Percentiles rank a stretch among this genome's conserved stretches.
Evolutionary conservation across 495 filamentous ascomycete genomes (phyloP).

Genomic region (Thozetella sp.): DNA sequence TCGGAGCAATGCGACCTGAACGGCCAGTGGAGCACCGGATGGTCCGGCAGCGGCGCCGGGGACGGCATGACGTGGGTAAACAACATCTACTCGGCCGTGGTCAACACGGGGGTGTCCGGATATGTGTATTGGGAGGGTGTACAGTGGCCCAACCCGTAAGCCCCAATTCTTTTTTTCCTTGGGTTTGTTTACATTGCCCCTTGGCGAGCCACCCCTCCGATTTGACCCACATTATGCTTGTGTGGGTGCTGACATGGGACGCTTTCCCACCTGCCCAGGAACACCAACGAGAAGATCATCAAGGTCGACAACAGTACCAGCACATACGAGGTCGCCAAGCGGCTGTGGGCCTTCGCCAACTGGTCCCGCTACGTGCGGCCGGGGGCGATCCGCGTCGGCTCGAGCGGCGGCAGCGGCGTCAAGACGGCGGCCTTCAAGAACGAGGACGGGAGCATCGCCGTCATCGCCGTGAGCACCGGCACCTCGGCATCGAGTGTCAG

Average conservation of each 20-base stretch:
- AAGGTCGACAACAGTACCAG: slow-evolving; percentile 37
- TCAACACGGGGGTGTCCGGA: slow-evolving; percentile 42
- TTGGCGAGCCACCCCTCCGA: not conserved
- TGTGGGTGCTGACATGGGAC: too few relatives aligned
- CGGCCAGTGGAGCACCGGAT: slow-evolving; percentile 44
- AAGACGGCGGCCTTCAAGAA: slow-evolving; percentile 53
- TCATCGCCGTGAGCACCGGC: slow-evolving; percentile 49
- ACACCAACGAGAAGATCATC: slow-evolving; percentile 48
- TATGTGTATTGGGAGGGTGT: slow-evolving; percentile 60
- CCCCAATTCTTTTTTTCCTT: not conserved
- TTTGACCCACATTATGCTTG: too few relatives aligned
- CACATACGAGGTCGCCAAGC: slow-evolving; percentile 38
- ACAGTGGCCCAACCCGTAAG: slow-evolving; percentile 38
- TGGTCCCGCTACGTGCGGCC: slow-evolving; percentile 50
- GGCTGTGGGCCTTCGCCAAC: slow-evolving; percentile 58
- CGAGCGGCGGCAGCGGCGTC: slow-evolving; percentile 26
- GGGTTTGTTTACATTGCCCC: not conserved
- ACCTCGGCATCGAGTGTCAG: slow-evolving; percentile 21
- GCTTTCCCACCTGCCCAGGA: too few relatives aligned
- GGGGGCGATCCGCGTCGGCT: slow-evolving; percentile 43
- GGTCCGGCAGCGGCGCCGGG: slow-evolving; percentile 48
- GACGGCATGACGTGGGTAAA: slow-evolving; percentile 62
- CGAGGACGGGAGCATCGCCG: slow-evolving; percentile 44
- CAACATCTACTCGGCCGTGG: slow-evolving; percentile 49
- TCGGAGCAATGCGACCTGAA: slow-evolving; percentile 48